Evolutionary conservation across 2,329 filamentous ascomycete species (phyloP).

Genomic region (Cladophialophora carrionii): DNA sequence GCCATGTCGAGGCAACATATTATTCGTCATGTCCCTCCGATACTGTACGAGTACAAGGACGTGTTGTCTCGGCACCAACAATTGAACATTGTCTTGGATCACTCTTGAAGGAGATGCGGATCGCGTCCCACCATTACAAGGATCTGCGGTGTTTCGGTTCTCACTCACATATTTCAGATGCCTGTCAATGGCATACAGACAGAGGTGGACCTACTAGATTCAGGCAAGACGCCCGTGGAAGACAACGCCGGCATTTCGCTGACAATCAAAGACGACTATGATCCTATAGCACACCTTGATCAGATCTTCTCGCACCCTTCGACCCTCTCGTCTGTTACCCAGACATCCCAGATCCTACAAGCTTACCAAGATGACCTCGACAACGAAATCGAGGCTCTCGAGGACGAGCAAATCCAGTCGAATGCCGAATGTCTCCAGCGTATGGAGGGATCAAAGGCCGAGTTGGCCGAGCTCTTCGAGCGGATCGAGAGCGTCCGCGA

Average conservation of each 20-base stretch:
- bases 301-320: slow-evolving; percentile 89
- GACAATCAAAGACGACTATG: slow-evolving; percentile 69
- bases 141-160: slow-evolving; percentile 4
- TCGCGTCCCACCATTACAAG: neutral
- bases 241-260: slow-evolving; percentile 4
- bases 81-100: neutral
- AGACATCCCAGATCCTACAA: slow-evolving; percentile 73
- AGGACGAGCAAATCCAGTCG: slow-evolving; percentile 76
- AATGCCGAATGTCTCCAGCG: slow-evolving; percentile 86
- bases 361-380: slow-evolving; percentile 81
- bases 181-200: slow-evolving; percentile 32
- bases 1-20: too few relatives aligned
- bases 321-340: slow-evolving; percentile 74
- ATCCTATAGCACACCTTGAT: slow-evolving; percentile 91
- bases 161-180: slow-evolving; percentile 25
- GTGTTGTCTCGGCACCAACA: neutral
- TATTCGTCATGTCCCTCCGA: neutral
- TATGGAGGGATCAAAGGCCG: slow-evolving; percentile 87
- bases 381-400: slow-evolving; percentile 71
- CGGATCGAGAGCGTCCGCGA: slow-evolving; percentile 93
- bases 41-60: neutral
- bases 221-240: slow-evolving; percentile 43
- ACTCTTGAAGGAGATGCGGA: slow-evolving; percentile 13
- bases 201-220: slow-evolving; percentile 49
- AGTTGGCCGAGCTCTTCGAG: slow-evolving; percentile 85